Percentiles rank a stretch among this genome's conserved stretches.
Conservation (phyloP, 495 filamentous ascomycete species). For the Trichocladium antarcticum region DNA sequence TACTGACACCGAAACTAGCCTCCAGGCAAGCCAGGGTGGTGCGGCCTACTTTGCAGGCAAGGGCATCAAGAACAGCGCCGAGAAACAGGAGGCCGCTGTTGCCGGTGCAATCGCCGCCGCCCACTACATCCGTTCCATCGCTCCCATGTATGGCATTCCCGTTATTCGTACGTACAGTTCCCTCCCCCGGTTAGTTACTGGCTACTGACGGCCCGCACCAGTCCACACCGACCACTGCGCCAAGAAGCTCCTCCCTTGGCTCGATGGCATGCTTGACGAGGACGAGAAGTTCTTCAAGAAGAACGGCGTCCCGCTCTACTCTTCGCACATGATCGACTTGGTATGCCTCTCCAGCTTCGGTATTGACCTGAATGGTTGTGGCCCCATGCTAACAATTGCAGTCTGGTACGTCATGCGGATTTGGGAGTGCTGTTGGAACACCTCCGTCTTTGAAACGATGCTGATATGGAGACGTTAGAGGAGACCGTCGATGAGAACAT, state of each 20-base stretch:
- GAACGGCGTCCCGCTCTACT: conserved; percentile 87
- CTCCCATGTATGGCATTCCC: conserved; percentile 78
- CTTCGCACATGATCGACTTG: conserved; percentile 94
- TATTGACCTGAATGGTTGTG: not conserved
- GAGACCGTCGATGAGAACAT: conserved; percentile 86
- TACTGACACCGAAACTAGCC: too few relatives aligned
- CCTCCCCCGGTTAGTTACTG: not conserved
- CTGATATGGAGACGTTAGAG: conserved; percentile 42
- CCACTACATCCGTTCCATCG: conserved; percentile 84
- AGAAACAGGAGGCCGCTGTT: conserved; percentile 76
- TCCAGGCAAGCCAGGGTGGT: conserved; percentile 88
- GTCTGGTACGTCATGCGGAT: conserved; percentile 16
- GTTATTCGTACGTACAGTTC: conserved; percentile 68
- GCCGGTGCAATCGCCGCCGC: conserved; percentile 78
- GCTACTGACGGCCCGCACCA: not conserved
- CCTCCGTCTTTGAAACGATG: too few relatives aligned
- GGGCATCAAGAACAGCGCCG: conserved; percentile 64
- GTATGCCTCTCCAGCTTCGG: conserved; percentile 5
- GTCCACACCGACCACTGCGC: conserved; percentile 64
- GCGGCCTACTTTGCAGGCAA: conserved; percentile 92
- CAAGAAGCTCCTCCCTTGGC: conserved; percentile 80
- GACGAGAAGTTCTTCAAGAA: conserved; percentile 90
- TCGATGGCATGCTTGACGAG: conserved; percentile 87
- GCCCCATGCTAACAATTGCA: not conserved
- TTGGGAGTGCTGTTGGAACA: too few relatives aligned